phyloP scores from a whole-genome alignment of 768 basidiomycete genomes.

The Hydnomerulius pinastri region DNA sequence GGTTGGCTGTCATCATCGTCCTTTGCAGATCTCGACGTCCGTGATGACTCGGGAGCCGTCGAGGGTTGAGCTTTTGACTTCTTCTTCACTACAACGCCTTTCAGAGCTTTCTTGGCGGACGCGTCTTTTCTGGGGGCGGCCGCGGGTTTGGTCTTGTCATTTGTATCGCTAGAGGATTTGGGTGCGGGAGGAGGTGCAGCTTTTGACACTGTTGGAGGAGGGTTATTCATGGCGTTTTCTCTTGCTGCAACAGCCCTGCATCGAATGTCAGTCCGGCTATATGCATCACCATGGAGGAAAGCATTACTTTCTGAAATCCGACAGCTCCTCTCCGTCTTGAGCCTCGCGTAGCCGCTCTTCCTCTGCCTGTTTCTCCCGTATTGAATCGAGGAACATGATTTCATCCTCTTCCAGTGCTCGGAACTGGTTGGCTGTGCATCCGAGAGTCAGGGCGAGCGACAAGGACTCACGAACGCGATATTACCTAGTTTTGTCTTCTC shows the following conservation, averaged over 20 bases:
- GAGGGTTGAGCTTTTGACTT: conserved; percentile 47
- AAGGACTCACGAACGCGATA: conserved; percentile 4
- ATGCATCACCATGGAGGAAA: conserved; percentile 1
- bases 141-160: conserved; percentile 27
- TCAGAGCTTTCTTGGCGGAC: conserved; percentile 59
- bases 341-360: conserved; percentile 77
- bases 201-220: conserved; percentile 32
- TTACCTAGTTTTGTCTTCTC: conserved; percentile 77
- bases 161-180: conserved; percentile 26
- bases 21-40: conserved; percentile 14
- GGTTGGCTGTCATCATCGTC: conserved; percentile 36
- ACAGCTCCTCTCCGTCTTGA: conserved; percentile 78
- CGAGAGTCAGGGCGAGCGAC: conserved; percentile 8
- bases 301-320: conserved; percentile 74
- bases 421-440: conserved; percentile 74
- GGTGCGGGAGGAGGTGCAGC: conserved; percentile 29
- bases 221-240: conserved; percentile 49
- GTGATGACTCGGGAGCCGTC: conserved; percentile 17
- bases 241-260: conserved; percentile 72
- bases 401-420: conserved; percentile 90
- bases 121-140: conserved; percentile 56
- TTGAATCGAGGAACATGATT: conserved; percentile 83
- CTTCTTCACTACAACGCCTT: conserved; percentile 82
- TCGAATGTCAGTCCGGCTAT: conserved; percentile 12
- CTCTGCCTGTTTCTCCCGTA: conserved; percentile 71